phyloP scores from a whole-genome alignment of 768 basidiomycete species.

The Hypsizygus marmoreus region DNA sequence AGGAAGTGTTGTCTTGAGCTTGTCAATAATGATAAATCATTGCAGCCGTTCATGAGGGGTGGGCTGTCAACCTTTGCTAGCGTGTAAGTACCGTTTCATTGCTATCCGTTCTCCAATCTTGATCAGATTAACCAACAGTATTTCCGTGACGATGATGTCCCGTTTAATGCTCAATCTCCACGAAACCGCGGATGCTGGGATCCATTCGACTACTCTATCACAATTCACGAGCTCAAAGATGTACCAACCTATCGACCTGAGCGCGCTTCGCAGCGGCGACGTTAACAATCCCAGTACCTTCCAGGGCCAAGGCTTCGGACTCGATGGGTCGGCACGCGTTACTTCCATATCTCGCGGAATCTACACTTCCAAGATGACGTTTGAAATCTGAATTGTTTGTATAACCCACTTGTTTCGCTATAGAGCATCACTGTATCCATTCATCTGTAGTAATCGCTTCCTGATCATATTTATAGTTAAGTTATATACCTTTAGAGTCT shows the following conservation, averaged over 20 bases:
- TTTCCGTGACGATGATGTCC: slow-evolving; percentile 55
- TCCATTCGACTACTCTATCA: slow-evolving; percentile 27
- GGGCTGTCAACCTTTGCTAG: slow-evolving; percentile 51
- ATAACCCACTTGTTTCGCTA: too few species aligned
- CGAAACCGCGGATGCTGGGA: slow-evolving; percentile 36
- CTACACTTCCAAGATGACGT: too few species aligned
- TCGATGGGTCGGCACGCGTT: neutral
- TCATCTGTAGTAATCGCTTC: too few species aligned
- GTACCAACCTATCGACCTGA: slow-evolving; percentile 27
- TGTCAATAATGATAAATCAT: too few species aligned
- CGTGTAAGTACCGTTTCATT: slow-evolving; percentile 34
- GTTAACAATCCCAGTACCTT: neutral
- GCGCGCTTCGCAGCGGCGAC: slow-evolving; percentile 24
- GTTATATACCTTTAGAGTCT: too few species aligned
- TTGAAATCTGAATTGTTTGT: too few species aligned
- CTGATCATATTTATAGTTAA: too few species aligned
- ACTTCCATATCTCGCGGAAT: too few species aligned
- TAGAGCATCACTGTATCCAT: too few species aligned
- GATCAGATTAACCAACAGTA: slow-evolving; percentile 25
- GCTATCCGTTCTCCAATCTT: neutral
- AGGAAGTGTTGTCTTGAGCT: too few species aligned
- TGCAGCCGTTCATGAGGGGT: slow-evolving; percentile 47
- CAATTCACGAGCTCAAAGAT: slow-evolving; percentile 19
- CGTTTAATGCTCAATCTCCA: slow-evolving; percentile 60
- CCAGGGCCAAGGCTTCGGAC: neutral